phyloP scores from a whole-genome alignment of 768 basidiomycete genomes.

The Neoboletus magnificus region DNA sequence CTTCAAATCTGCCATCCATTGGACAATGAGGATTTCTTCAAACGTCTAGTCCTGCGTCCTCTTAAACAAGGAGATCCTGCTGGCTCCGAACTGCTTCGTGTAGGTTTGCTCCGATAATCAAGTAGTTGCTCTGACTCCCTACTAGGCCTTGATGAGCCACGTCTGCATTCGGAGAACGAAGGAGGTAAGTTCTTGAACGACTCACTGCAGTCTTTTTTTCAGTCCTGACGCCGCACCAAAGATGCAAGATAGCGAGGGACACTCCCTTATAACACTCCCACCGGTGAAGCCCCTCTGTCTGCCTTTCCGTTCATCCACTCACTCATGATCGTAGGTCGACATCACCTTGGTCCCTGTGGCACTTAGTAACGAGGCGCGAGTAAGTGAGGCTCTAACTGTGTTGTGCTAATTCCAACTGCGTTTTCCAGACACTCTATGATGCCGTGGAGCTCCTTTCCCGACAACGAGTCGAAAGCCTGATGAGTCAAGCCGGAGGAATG shows the following conservation, averaged over 20 bases:
- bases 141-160: slow-evolving; percentile 71
- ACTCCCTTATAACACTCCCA: slow-evolving; percentile 71
- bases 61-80: slow-evolving; percentile 63
- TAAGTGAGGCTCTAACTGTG: slow-evolving; percentile 30
- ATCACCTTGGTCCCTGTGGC: slow-evolving; percentile 71
- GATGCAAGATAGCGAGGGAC: slow-evolving; percentile 84
- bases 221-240: slow-evolving; percentile 32
- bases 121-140: slow-evolving; percentile 2
- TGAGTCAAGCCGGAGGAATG: slow-evolving; percentile 40
- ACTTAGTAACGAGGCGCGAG: slow-evolving; percentile 61
- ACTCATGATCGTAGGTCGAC: slow-evolving; percentile 53
- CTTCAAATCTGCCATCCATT: slow-evolving; percentile 82
- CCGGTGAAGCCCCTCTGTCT: slow-evolving; percentile 39
- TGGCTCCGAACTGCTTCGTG: slow-evolving; percentile 70
- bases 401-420: neutral
- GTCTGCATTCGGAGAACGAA: slow-evolving; percentile 81
- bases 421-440: slow-evolving; percentile 58
- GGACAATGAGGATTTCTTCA: slow-evolving; percentile 81
- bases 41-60: slow-evolving; percentile 73
- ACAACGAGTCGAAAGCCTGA: slow-evolving; percentile 55
- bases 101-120: slow-evolving; percentile 29
- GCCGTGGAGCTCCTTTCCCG: slow-evolving; percentile 61
- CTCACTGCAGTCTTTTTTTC: neutral
- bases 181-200: slow-evolving; percentile 45
- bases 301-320: neutral